phyloP scores from a whole-genome alignment of 352 stramenopile species.

The Thraustotheca clavata region DNA sequence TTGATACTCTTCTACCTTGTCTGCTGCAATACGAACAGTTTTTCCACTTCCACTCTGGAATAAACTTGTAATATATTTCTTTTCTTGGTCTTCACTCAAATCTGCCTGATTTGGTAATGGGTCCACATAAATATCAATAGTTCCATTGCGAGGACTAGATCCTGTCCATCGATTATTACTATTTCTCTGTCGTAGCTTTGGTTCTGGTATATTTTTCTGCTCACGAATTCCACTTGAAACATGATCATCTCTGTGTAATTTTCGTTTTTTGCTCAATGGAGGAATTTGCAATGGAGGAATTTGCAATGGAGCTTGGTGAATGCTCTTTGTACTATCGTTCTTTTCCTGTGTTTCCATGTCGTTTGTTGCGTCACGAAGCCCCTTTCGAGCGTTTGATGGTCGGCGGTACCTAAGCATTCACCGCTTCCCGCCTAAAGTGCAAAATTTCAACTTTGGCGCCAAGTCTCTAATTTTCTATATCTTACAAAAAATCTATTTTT shows the following conservation, averaged over 20 bases:
- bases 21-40: background rate
- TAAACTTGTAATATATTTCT: background rate
- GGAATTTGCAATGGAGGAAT: background rate
- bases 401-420: conserved; percentile 1
- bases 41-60: conserved; percentile 10
- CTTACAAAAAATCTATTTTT: too few relatives aligned
- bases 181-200: background rate
- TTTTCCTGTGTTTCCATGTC: background rate
- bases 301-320: background rate
- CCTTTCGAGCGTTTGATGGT: background rate
- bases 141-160: too few relatives aligned
- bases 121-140: conserved; percentile 1
- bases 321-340: background rate
- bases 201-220: background rate
- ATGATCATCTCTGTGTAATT: background rate
- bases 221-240: background rate
- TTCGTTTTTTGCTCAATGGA: background rate
- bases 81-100: background rate
- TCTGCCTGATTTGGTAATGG: background rate
- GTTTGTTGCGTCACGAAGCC: background rate
- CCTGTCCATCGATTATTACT: background rate
- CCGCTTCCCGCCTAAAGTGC: background rate
- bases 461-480: background rate
- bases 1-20: conserved; percentile 8
- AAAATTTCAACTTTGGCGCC: background rate